A percentile compares a stretch with the other conserved stretches of the same genome.
These are phyloP conservation scores for Rheum nobile DNA, from an alignment of 148 eudicot species.

Conservation along the genomic window DNA sequence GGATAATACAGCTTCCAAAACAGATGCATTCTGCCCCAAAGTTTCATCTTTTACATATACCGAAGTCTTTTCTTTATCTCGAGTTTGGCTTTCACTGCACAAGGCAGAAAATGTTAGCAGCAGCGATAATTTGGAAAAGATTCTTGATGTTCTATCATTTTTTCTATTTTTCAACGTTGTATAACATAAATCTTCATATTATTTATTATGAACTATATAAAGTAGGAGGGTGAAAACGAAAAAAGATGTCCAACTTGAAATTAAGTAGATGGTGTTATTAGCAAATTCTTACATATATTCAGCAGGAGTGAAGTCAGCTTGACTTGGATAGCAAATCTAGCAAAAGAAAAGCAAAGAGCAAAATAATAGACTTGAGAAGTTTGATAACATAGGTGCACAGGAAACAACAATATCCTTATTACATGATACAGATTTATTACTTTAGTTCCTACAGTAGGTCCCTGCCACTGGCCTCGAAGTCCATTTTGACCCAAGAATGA, in stretches of 20 bases:
- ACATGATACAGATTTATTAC: conserved; percentile 16
- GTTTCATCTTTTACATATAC: conserved; percentile 28
- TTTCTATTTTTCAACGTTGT: not conserved
- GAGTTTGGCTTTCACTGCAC: conserved; percentile 37
- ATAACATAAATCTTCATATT: not conserved
- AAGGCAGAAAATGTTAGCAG: conserved; percentile 17
- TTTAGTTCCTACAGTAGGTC: conserved; percentile 68
- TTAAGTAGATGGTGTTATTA: not conserved
- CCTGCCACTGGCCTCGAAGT: conserved; percentile 72
- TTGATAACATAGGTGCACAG: not conserved
- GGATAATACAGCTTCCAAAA: conserved; percentile 77
- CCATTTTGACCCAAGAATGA: conserved; percentile 87
- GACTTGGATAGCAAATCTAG: conserved; percentile 83
- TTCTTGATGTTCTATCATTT: not conserved
- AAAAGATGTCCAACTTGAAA: not conserved
- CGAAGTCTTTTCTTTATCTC: conserved; percentile 32
- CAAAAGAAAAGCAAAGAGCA: conserved; percentile 3
- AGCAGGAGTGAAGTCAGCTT: conserved; percentile 32
- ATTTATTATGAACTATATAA: not conserved
- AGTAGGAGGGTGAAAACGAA: not conserved
- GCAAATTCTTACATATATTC: conserved; percentile 53
- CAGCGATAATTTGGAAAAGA: conserved; percentile 1
- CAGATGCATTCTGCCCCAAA: conserved; percentile 31
- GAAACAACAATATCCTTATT: not conserved
- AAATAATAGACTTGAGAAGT: not conserved